A percentile compares a stretch with the other conserved stretches of the same genome.
phyloP scores from a whole-genome alignment of 768 basidiomycete species.

The Boletus barrowsii region DNA sequence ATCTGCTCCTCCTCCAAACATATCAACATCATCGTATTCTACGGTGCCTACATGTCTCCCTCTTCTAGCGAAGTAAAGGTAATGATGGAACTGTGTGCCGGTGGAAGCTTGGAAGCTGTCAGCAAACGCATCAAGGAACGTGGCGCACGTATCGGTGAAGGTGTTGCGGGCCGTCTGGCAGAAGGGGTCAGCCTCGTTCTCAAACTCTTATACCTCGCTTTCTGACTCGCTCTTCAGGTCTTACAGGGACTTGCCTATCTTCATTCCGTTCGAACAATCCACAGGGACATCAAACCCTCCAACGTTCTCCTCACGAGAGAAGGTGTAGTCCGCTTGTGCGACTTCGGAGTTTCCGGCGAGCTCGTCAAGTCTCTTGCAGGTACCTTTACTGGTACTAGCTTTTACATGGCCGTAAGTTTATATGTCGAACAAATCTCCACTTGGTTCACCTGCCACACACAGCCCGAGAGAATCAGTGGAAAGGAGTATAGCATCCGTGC shows the following conservation, averaged over 20 bases:
- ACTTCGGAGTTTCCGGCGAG: constrained; percentile 98
- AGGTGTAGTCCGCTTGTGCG: constrained; percentile 88
- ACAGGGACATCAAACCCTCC: constrained; percentile 93
- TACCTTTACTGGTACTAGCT: constrained; percentile 96
- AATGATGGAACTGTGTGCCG: constrained; percentile 88
- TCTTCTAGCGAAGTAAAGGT: constrained; percentile 92
- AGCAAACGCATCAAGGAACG: constrained; percentile 79
- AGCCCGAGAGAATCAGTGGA: constrained; percentile 95
- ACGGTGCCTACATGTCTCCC: constrained; percentile 87
- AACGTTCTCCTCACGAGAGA: constrained; percentile 88
- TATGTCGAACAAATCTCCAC: neutral
- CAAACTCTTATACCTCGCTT: neutral
- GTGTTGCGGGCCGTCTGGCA: constrained; percentile 86
- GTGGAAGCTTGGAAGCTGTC: constrained; percentile 86
- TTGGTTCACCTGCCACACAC: constrained; percentile 10
- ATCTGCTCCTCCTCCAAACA: constrained; percentile 86
- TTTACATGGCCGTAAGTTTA: constrained; percentile 93
- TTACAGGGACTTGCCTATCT: constrained; percentile 93
- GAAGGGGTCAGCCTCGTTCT: constrained; percentile 67
- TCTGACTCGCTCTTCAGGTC: constrained; percentile 44
- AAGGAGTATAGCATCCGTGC: constrained; percentile 91
- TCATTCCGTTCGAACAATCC: constrained; percentile 88
- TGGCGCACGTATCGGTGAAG: constrained; percentile 78
- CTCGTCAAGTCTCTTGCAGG: constrained; percentile 87
- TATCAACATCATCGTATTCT: constrained; percentile 85